Base-by-base conservation (phyloP, 2,329 filamentous ascomycete species). In the Colletotrichum viniferum region DNA sequence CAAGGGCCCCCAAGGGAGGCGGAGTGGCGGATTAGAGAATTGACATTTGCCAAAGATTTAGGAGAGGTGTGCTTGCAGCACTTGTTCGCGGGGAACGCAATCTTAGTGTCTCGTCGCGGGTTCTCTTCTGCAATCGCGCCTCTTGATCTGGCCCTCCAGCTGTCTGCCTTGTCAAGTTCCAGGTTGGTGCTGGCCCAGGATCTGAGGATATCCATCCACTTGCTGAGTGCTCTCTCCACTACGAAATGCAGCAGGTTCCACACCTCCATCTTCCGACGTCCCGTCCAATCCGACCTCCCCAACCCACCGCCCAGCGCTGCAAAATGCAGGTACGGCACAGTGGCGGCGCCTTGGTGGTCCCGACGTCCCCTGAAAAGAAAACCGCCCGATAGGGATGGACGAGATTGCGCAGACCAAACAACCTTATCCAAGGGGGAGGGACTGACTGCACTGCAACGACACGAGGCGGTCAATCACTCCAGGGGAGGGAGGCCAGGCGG, bases 241-340 rank as follows among this genome's bases (percentile, higher is more conserved):
- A 16, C 18, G 38, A 48, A 60, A 24, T 26, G 52, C 36, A 28
- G 55, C n/a, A 24, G 34, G n/a, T 38, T 21, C 34, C 52, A 71
- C 62, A 2, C 48, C n/a, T 13, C 60, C 71, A 66, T 24, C 34
- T 63, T 21, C 10, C 7, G 30, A 10, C 16, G 43, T 32, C 48
- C 60, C 67, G 48, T 13, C 60, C 36, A 71, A 55, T 61, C 67
- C 52, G 32, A 62, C 21, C 26, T 48, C 30, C n/a, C 36, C 32
- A n/a, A 21, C 12, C 28, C 14, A 38, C 34, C 67, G 30, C 32
- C 63, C 43, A 68, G 63, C 73, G 63, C 69, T 55, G 63, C 48
- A 64, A 63, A 48, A 75, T 34, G 69, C 62, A 75, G 73, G 69
- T 75, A 75, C 73, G 26, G 62, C 62, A 52, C 24, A 24, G 14